Percentiles rank a stretch among this genome's conserved stretches.
Conservation (phyloP, 768 basidiomycete species). For the Sistotremastrum suecicum region DNA sequence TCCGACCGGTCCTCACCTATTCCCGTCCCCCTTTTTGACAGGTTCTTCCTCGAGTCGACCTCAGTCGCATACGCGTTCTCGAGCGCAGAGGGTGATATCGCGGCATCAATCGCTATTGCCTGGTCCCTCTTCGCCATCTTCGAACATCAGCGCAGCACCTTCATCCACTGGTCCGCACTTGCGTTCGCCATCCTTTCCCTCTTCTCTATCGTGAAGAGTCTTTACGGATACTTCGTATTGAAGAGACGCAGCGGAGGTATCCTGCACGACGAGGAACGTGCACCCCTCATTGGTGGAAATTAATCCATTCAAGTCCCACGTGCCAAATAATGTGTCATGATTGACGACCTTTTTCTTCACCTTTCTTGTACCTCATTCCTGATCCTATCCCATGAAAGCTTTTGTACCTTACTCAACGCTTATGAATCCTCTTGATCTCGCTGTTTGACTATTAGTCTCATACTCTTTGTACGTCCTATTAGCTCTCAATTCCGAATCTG, state of each 20-base stretch:
- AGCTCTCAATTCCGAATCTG: too few species aligned
- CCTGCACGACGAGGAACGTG: constrained; percentile 77
- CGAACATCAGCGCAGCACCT: constrained; percentile 51
- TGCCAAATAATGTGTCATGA: too few species aligned
- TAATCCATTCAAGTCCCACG: background rate
- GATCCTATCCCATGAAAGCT: too few species aligned
- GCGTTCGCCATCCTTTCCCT: constrained; percentile 75
- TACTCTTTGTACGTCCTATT: too few species aligned
- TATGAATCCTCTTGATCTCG: too few species aligned
- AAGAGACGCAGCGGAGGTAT: constrained; percentile 36
- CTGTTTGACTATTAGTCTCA: too few species aligned
- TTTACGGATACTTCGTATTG: constrained; percentile 32
- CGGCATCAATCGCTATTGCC: constrained; percentile 80
- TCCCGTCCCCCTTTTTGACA: constrained; percentile 13
- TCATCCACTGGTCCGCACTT: constrained; percentile 86
- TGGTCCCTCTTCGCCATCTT: constrained; percentile 95
- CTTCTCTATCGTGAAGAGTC: constrained; percentile 72
- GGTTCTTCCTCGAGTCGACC: constrained; percentile 86
- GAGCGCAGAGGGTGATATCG: constrained; percentile 78
- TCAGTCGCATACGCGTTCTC: constrained; percentile 93
- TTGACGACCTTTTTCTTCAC: too few species aligned
- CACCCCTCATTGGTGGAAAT: constrained; percentile 49
- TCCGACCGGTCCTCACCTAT: background rate
- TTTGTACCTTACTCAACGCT: too few species aligned
- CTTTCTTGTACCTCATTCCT: too few species aligned